phyloP scores from a whole-genome alignment of 805 yeast species.

The Torulaspora indica region DNA sequence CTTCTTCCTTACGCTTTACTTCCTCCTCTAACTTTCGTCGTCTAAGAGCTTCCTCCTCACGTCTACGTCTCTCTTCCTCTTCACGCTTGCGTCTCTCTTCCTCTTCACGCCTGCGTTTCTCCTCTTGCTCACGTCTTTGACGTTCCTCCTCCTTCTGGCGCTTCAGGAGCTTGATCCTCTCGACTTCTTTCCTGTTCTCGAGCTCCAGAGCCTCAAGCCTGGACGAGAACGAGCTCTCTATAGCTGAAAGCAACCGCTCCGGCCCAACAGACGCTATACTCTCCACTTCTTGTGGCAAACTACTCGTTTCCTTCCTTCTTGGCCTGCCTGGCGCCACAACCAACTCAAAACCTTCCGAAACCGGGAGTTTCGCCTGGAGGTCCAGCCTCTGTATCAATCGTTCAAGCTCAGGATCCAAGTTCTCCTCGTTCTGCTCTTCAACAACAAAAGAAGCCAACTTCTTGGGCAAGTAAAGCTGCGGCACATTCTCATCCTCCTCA shows the following conservation, averaged over 20 bases:
- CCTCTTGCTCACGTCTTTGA: conserved; percentile 15
- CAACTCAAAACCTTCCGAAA: background rate
- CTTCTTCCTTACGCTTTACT: conserved; percentile 15
- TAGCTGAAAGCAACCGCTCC: conserved; percentile 4
- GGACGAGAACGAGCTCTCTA: conserved; percentile 11
- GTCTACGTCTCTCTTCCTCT: conserved; percentile 13
- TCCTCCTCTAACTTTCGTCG: conserved; percentile 18
- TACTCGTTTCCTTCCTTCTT: background rate
- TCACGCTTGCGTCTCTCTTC: conserved; percentile 13
- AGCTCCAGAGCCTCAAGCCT: conserved; percentile 10
- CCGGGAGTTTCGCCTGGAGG: conserved; percentile 19
- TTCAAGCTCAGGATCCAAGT: conserved; percentile 17
- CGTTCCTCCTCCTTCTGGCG: conserved; percentile 14
- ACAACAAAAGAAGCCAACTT: background rate
- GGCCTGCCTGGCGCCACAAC: background rate
- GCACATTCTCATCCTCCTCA: conserved; percentile 21
- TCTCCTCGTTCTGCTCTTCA: conserved; percentile 1
- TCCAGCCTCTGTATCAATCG: conserved; percentile 14
- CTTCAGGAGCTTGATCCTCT: conserved; percentile 10
- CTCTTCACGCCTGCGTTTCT: conserved; percentile 17
- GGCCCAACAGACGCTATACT: background rate
- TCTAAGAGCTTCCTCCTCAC: conserved; percentile 16
- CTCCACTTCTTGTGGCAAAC: background rate
- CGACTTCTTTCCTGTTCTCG: conserved; percentile 13
- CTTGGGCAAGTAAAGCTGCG: conserved; percentile 19